phyloP scores from a whole-genome alignment of 2,329 filamentous ascomycete species.

The Emmonsiellopsis sp. region DNA sequence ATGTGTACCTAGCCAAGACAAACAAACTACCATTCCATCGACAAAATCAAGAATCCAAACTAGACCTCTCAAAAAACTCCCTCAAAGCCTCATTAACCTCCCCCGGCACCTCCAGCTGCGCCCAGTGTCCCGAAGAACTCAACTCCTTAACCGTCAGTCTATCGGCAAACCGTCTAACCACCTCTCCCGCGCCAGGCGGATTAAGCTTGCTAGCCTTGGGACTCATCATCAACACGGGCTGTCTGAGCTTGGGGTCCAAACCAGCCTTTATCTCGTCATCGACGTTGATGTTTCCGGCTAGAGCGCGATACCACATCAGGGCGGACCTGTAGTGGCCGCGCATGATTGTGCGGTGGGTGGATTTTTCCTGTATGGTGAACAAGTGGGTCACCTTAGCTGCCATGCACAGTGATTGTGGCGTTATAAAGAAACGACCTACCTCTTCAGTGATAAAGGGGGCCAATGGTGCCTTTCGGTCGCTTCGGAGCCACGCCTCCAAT shows the following conservation, averaged over 20 bases:
- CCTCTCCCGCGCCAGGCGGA: slow-evolving; percentile 4
- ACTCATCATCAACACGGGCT: slow-evolving; percentile 14
- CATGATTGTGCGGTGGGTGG: slow-evolving; percentile 14
- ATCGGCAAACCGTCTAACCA: slow-evolving; percentile 11
- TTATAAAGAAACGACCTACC: slow-evolving; percentile 8
- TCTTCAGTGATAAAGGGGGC: slow-evolving; percentile 14
- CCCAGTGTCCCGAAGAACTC: slow-evolving; percentile 16
- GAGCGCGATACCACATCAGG: slow-evolving; percentile 18
- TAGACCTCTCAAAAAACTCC: slow-evolving; percentile 10
- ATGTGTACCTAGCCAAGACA: too few species aligned
- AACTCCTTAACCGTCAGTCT: slow-evolving; percentile 13
- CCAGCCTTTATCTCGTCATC: slow-evolving; percentile 13
- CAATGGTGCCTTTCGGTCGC: slow-evolving; percentile 9
- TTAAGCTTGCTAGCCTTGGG: slow-evolving; percentile 6
- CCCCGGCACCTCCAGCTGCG: slow-evolving; percentile 17
- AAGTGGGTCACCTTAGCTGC: background rate
- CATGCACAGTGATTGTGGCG: background rate
- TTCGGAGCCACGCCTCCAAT: slow-evolving; percentile 15
- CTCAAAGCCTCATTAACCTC: slow-evolving; percentile 15
- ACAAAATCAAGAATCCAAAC: background rate
- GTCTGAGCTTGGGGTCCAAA: slow-evolving; percentile 10
- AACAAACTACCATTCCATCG: too few species aligned
- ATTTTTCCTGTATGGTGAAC: slow-evolving; percentile 9
- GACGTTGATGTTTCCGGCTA: slow-evolving; percentile 12
- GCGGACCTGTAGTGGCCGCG: slow-evolving; percentile 12